Evolutionary conservation across 2,329 filamentous ascomycete species (phyloP).

Genomic region (Lojkania enalia): DNA sequence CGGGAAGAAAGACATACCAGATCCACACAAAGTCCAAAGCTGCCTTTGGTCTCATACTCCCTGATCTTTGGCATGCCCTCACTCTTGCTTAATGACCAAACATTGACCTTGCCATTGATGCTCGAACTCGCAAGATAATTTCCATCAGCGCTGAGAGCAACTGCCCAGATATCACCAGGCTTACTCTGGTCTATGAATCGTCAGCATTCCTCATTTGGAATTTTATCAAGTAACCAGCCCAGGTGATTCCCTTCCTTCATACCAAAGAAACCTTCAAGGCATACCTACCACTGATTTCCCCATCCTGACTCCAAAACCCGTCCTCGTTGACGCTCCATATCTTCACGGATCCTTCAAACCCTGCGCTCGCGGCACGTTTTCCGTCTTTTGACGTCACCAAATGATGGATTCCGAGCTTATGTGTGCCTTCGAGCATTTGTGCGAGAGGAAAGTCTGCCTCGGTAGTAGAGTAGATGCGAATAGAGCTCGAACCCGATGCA

Average conservation of each 20-base stretch:
- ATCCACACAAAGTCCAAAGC: constrained; percentile 87
- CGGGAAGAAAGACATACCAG: constrained; percentile 54
- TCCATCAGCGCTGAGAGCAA: constrained; percentile 83
- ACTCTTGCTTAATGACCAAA: constrained; percentile 69
- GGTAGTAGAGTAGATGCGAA: constrained; percentile 78
- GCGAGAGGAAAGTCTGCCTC: constrained; percentile 72
- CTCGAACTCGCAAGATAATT: constrained; percentile 84
- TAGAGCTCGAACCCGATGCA: constrained; percentile 78
- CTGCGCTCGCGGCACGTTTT: constrained; percentile 74
- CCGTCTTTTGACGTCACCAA: constrained; percentile 72
- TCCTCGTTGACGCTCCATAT: constrained; percentile 68
- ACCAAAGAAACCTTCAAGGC: constrained; percentile 18
- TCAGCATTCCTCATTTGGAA: too few relatives aligned
- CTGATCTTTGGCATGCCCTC: constrained; percentile 66
- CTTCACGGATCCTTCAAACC: constrained; percentile 87
- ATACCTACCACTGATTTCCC: constrained; percentile 49
- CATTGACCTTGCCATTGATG: constrained; percentile 83
- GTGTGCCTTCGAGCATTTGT: constrained; percentile 78
- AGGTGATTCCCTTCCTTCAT: background rate
- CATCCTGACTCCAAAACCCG: constrained; percentile 58
- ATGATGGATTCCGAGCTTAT: constrained; percentile 91
- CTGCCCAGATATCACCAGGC: constrained; percentile 79
- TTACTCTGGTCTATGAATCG: constrained; percentile 54
- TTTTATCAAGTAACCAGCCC: too few relatives aligned
- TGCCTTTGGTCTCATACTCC: constrained; percentile 89